Percentiles rank a stretch among this genome's conserved stretches.
Evolutionary conservation across 1,284 basidiomycete genomes (phyloP).

Genomic region (Melampsora medusae): DNA sequence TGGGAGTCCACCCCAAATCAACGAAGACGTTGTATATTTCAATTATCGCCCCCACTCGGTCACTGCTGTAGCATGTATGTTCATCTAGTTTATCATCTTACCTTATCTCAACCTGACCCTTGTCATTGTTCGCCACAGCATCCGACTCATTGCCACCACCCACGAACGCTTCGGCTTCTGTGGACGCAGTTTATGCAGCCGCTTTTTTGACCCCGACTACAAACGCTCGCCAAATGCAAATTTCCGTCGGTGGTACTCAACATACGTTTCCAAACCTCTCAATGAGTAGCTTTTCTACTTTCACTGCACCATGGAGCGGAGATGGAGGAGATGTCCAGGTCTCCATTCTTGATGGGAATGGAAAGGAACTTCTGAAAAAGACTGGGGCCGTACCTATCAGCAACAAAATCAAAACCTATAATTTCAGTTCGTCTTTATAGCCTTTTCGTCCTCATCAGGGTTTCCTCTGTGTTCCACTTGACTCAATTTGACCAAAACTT

Average conservation of each 20-base stretch:
- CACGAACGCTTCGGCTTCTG: slow-evolving; percentile 19
- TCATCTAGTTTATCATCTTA: background rate
- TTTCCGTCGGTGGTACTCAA: slow-evolving; percentile 18
- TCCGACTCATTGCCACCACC: slow-evolving; percentile 24
- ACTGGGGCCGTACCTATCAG: slow-evolving; percentile 18
- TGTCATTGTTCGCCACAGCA: background rate
- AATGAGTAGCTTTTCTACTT: slow-evolving; percentile 9
- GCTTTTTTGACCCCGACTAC: slow-evolving; percentile 13
- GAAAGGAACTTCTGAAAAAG: slow-evolving; percentile 32
- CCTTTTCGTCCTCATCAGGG: no score
- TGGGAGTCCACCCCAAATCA: slow-evolving; percentile 27
- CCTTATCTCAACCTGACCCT: background rate
- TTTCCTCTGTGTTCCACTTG: no score
- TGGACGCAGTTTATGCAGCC: slow-evolving; percentile 31
- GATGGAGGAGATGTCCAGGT: slow-evolving; percentile 27
- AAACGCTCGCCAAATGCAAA: slow-evolving; percentile 12
- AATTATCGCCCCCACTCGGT: slow-evolving; percentile 39
- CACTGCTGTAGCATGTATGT: slow-evolving; percentile 21
- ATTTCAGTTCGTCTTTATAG: slow-evolving; percentile 31
- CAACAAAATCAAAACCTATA: slow-evolving; percentile 38
- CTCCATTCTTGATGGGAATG: slow-evolving; percentile 19
- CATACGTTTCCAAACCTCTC: slow-evolving; percentile 18
- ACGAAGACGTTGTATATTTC: slow-evolving; percentile 29
- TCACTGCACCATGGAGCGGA: slow-evolving; percentile 35
- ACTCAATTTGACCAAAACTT: no score